Evolutionary conservation across 2,329 filamentous ascomycete species (phyloP), one percentile per base, ranked within the genome.

Genomic region (Chrysoporthe puriensis): DNA sequence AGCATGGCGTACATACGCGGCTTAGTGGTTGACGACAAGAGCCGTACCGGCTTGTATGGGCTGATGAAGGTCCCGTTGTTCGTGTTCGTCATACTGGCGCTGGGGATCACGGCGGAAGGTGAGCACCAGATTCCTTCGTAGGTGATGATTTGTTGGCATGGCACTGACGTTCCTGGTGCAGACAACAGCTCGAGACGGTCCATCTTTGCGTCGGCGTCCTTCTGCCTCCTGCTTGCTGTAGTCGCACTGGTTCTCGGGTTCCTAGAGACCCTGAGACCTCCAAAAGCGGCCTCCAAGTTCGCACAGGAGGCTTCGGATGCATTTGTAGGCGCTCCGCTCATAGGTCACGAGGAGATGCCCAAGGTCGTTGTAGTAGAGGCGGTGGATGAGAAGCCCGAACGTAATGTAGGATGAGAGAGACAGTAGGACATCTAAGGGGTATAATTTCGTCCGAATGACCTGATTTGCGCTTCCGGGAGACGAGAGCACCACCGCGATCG

Each of bases 1-100:
- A 76, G 73, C 61, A 76, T 77, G 44, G 76, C 76, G 16, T 77
- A 72, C 32, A 71, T 75, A 63, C 74, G 77, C 4, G 73, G 76
- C 26, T 66, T 72, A 26, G 66, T 78, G 9, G 74, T 78, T 6
- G 66, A 71, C 40, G 74, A 77, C 40, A 72, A 71, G 21, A 71
- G 73, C 21, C 71, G 76, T 40, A 73, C 76, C 11, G 71, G 73
- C 16, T 61, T 76, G 6, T 78, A 78, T 58, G 75, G 76, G 3
- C 52, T 72, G 61, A 71, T 72, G 70, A 72, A 70, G 58, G 67
- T 71, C 3, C 71, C 71, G 3, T 50, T 72, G 21, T 72, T 71
- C 36, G 18, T 71, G n/a, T 71, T 71, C 34, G 71, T 72, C 11
- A 69, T 71, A 21, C 59, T 69, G 42, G 69, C 69, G 4, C 43